Conservation (phyloP, 805 yeast genomes). For the Yarrowia yakushimensis region DNA sequence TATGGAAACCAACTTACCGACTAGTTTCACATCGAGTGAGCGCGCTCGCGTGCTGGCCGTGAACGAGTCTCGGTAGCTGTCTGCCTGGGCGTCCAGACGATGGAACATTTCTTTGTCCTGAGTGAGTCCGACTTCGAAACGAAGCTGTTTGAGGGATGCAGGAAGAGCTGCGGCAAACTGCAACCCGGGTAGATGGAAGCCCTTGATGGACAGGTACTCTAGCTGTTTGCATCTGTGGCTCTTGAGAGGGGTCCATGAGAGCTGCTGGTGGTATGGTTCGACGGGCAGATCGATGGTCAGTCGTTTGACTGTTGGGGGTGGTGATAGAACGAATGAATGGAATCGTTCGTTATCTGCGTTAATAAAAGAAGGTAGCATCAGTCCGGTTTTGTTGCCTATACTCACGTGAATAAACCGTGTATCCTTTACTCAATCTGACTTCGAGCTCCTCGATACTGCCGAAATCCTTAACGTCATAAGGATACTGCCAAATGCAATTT, state of each 20-base stretch:
- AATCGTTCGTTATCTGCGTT: conserved; percentile 27
- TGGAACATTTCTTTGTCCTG: conserved; percentile 20
- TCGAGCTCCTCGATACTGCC: conserved; percentile 27
- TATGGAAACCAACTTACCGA: conserved; percentile 23
- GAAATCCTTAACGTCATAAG: conserved; percentile 27
- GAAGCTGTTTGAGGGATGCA: conserved; percentile 13
- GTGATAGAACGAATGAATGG: conserved; percentile 26
- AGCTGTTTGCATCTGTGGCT: conserved; percentile 21
- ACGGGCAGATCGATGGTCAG: conserved; percentile 25
- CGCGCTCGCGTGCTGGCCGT: neutral
- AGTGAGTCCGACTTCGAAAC: conserved; percentile 26
- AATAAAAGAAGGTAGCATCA: neutral
- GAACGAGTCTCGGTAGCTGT: conserved; percentile 18
- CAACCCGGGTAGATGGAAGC: conserved; percentile 26
- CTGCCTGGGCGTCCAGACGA: conserved; percentile 23
- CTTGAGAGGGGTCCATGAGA: conserved; percentile 23
- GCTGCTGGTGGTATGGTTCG: conserved; percentile 25
- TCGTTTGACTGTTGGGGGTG: conserved; percentile 25
- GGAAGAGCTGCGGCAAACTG: conserved; percentile 25
- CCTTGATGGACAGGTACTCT: conserved; percentile 26
- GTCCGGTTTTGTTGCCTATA: neutral
- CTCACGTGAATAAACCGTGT: conserved; percentile 28
- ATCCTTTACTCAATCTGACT: conserved; percentile 15
- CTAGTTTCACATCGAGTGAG: conserved; percentile 12
- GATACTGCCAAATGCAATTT: conserved; percentile 30